These are phyloP conservation scores for Boeremia lycopersici DNA, from an alignment of 2,329 filamentous ascomycete species.

Conservation along the genomic window DNA sequence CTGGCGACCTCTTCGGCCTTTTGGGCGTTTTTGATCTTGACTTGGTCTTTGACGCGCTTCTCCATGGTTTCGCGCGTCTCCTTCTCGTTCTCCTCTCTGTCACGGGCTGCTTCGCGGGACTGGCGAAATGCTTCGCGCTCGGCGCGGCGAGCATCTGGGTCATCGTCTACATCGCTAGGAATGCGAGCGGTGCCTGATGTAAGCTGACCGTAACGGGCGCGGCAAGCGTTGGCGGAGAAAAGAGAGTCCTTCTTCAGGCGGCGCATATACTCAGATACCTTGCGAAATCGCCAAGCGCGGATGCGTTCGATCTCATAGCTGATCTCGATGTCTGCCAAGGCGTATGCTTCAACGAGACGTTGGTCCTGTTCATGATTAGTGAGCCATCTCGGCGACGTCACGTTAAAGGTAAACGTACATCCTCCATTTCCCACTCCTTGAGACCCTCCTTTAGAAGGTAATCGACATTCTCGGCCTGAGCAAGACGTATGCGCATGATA, in stretches of 20 bases:
- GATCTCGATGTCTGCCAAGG: constrained; percentile 52
- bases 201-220: constrained; percentile 50
- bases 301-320: constrained; percentile 49
- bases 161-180: constrained; percentile 52
- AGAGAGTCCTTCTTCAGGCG: constrained; percentile 46
- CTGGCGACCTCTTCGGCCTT: constrained; percentile 32
- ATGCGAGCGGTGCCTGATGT: constrained; percentile 52
- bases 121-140: constrained; percentile 34
- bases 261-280: constrained; percentile 52
- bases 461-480: constrained; percentile 52
- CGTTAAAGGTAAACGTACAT: constrained; percentile 46
- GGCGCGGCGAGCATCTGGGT: constrained; percentile 47
- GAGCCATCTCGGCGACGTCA: background rate
- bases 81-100: constrained; percentile 27
- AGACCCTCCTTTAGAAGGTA: constrained; percentile 53
- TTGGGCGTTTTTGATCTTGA: constrained; percentile 25
- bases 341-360: constrained; percentile 49
- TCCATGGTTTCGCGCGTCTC: constrained; percentile 18
- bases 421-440: constrained; percentile 57
- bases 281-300: constrained; percentile 53
- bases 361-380: constrained; percentile 47
- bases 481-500: constrained; percentile 53
- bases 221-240: constrained; percentile 56
- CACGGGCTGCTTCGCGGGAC: constrained; percentile 26
- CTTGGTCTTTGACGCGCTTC: constrained; percentile 27